Conservation (phyloP, 441 rosid genomes). For the Hura crepitans region DNA sequence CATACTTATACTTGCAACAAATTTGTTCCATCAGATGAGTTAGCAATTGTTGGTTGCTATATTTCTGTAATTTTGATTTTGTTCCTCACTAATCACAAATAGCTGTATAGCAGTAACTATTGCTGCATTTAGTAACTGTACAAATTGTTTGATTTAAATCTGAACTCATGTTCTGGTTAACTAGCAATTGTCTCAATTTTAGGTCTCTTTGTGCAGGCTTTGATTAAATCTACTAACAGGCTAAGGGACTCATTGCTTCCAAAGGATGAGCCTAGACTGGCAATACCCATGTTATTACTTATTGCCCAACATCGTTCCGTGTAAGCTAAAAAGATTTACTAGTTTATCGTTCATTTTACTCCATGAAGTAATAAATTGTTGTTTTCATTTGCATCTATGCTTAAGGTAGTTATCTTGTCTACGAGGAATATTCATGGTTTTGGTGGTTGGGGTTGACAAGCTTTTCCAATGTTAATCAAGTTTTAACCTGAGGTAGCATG, state of each 20-base stretch:
- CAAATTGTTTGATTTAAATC: not conserved
- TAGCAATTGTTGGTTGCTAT: not conserved
- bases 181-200: not conserved
- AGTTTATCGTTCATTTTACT: slow-evolving; percentile 21
- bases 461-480: not conserved
- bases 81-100: not conserved
- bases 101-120: not conserved
- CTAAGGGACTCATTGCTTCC: slow-evolving; percentile 92
- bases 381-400: slow-evolving; percentile 5
- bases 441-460: not conserved
- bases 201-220: slow-evolving; percentile 56
- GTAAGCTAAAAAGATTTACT: slow-evolving; percentile 46
- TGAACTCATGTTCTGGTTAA: not conserved
- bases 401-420: not conserved
- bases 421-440: not conserved
- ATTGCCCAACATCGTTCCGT: slow-evolving; percentile 96
- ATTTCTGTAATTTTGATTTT: not conserved
- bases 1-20: not conserved
- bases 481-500: not conserved
- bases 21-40: not conserved
- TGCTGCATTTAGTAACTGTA: not conserved
- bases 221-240: slow-evolving; percentile 88
- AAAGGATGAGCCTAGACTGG: slow-evolving; percentile 94
- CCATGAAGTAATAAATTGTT: slow-evolving; percentile 4
- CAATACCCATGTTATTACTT: slow-evolving; percentile 85